Evolutionary conservation across 805 yeast genomes (phyloP).

Genomic region (Saccharomycopsis oosterbeekiorum): DNA sequence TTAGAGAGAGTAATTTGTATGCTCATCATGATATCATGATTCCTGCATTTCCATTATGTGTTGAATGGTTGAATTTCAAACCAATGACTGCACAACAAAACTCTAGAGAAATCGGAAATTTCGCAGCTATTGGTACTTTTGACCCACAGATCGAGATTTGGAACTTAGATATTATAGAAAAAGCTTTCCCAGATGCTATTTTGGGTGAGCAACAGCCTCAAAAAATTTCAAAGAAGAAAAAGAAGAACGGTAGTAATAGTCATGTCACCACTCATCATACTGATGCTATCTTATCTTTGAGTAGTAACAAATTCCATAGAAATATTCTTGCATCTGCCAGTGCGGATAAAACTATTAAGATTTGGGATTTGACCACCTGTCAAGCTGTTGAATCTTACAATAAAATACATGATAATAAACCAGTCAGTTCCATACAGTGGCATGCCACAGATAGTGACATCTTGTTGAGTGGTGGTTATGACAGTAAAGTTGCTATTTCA

Average conservation of each 20-base stretch:
- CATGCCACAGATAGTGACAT: conserved; percentile 54
- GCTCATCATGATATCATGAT: conserved; percentile 96
- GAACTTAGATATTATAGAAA: conserved; percentile 88
- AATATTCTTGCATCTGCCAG: conserved; percentile 88
- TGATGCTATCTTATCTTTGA: conserved; percentile 82
- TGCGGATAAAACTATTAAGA: conserved; percentile 87
- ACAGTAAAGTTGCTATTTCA: conserved; percentile 66
- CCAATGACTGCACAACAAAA: conserved; percentile 37
- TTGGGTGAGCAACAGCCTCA: conserved; percentile 64
- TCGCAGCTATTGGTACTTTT: conserved; percentile 94
- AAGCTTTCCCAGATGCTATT: conserved; percentile 89
- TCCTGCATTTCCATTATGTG: conserved; percentile 93
- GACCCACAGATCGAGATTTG: conserved; percentile 97
- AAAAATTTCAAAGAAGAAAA: conserved; percentile 34
- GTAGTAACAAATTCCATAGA: conserved; percentile 75
- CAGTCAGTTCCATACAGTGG: conserved; percentile 85
- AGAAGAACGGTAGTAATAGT: conserved; percentile 34
- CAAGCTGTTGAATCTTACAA: conserved; percentile 70
- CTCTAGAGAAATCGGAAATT: conserved; percentile 50
- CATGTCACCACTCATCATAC: conserved; percentile 74
- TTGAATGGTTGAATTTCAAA: conserved; percentile 83
- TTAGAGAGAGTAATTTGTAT: conserved; percentile 67
- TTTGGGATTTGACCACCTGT: conserved; percentile 82
- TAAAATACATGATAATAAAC: conserved; percentile 62
- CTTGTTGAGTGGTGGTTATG: conserved; percentile 88